Conservation (phyloP, 176 grass and related monocot species). For the Musa troglodytarum region DNA sequence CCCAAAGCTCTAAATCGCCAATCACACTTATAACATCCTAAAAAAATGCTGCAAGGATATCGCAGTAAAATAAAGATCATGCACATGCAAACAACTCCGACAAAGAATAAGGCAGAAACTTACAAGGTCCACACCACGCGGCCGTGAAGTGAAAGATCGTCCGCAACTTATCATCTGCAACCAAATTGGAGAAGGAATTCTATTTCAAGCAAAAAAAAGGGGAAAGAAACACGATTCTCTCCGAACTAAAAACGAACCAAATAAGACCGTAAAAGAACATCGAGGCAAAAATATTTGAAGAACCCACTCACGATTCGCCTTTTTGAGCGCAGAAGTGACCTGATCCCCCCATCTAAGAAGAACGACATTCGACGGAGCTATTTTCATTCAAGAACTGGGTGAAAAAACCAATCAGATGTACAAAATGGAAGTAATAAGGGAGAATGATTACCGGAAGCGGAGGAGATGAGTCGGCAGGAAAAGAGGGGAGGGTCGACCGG, state of each 20-base stretch:
- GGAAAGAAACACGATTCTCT: background rate
- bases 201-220: background rate
- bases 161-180: conserved; percentile 36
- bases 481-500: background rate
- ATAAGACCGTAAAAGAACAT: background rate
- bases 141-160: conserved; percentile 40
- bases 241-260: background rate
- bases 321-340: conserved; percentile 1
- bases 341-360: conserved; percentile 1
- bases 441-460: background rate
- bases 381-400: background rate
- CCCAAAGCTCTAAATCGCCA: no score
- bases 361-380: conserved; percentile 1
- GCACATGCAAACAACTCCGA: background rate
- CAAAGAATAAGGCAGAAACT: conserved; percentile 9
- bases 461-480: background rate
- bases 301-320: conserved; percentile 5
- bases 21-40: no score
- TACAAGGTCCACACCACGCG: conserved; percentile 38
- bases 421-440: background rate
- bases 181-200: background rate
- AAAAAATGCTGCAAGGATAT: background rate
- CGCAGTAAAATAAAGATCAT: background rate
- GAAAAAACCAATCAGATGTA: background rate
- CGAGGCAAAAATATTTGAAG: background rate